phyloP scores from a whole-genome alignment of 352 stramenopile species.

The Phytophthora agathidicida region DNA sequence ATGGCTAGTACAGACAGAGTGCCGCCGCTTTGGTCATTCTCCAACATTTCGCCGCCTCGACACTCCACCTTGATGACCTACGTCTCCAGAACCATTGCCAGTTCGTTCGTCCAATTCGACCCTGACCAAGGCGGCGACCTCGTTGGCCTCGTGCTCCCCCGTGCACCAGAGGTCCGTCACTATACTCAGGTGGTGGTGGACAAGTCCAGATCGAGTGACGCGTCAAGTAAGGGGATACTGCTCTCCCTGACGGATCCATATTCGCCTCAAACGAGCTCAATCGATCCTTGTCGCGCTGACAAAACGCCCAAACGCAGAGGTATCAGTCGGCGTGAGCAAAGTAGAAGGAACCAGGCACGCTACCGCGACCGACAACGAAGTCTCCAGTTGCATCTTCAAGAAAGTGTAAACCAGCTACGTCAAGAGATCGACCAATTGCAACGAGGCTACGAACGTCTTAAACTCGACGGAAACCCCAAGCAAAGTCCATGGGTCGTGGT shows the following conservation, averaged over 20 bases:
- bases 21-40: no score
- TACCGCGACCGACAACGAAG: slow-evolving; percentile 9
- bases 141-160: slow-evolving; percentile 4
- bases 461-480: neutral
- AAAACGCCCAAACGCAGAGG: neutral
- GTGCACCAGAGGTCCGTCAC: neutral
- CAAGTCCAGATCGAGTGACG: neutral
- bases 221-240: neutral
- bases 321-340: slow-evolving; percentile 11
- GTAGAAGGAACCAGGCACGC: slow-evolving; percentile 15
- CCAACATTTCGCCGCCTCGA: no score
- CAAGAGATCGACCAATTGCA: slow-evolving; percentile 6
- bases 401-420: neutral
- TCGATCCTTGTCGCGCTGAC: neutral
- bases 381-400: neutral
- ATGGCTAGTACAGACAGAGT: no score
- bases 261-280: neutral
- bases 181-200: no score
- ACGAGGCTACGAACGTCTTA: neutral
- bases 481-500: slow-evolving; percentile 4
- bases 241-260: neutral
- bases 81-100: no score
- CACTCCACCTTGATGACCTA: no score
- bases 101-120: no score
- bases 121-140: no score